phyloP scores from a whole-genome alignment of 148 eudicot species.

The Rhododendron griersonianum region DNA sequence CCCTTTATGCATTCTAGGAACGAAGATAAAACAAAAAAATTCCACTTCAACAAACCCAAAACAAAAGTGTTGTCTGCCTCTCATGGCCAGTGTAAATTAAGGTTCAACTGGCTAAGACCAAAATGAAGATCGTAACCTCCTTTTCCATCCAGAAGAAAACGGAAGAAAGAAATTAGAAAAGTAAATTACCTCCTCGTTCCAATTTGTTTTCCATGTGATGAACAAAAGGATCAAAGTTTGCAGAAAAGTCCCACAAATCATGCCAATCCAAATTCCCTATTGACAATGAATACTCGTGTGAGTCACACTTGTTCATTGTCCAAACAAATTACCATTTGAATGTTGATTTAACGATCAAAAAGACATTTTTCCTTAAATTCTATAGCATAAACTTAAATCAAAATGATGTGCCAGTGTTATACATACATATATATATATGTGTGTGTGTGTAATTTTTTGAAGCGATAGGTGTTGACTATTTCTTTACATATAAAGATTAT shows the following conservation, averaged over 20 bases:
- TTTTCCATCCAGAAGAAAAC: not conserved
- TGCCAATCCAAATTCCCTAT: slow-evolving; percentile 97
- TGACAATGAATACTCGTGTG: not conserved
- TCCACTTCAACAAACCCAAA: too few relatives aligned
- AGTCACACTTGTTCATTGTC: not conserved
- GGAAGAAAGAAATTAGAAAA: not conserved
- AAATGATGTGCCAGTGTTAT: not conserved
- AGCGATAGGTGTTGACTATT: not conserved
- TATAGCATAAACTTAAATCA: not conserved
- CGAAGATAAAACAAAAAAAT: too few relatives aligned
- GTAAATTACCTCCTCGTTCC: slow-evolving; percentile 70
- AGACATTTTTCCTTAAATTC: not conserved
- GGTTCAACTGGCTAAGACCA: too few relatives aligned
- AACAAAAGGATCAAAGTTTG: slow-evolving; percentile 71
- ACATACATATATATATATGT: too few relatives aligned
- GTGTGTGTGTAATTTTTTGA: not conserved
- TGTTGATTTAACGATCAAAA: not conserved
- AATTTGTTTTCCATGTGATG: slow-evolving; percentile 75
- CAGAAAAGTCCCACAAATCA: slow-evolving; percentile 81
- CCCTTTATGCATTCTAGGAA: not conserved
- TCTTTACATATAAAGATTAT: not conserved
- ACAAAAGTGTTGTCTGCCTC: too few relatives aligned
- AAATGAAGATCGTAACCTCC: not conserved
- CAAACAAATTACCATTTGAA: not conserved
- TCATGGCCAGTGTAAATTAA: too few relatives aligned